A percentile compares a stretch with the other conserved stretches of the same genome.
phyloP scores from a whole-genome alignment of 768 basidiomycete genomes.

The Mycena crocata region DNA sequence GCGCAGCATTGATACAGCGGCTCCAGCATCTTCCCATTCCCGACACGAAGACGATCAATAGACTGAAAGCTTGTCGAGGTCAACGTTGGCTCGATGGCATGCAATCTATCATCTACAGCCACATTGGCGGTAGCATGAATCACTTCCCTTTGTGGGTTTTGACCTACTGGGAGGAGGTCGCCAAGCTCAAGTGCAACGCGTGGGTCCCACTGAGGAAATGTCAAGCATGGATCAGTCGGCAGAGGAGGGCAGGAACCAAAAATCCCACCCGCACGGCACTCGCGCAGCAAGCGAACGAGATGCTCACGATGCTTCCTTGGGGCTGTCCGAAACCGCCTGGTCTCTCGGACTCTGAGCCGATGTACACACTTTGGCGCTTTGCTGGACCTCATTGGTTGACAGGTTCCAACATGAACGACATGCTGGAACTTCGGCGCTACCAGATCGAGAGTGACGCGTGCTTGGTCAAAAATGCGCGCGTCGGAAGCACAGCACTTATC shows the following conservation, averaged over 20 bases:
- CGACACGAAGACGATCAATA: background rate
- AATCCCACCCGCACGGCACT: background rate
- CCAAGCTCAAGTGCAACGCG: background rate
- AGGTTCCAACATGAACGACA: background rate
- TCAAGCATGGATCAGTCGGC: background rate
- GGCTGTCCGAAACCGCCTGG: background rate
- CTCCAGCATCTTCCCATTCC: slow-evolving; percentile 12
- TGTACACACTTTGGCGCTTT: background rate
- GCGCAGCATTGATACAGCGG: background rate
- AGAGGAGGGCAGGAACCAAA: background rate
- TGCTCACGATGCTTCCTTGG: slow-evolving; percentile 5
- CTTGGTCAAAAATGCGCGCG: background rate
- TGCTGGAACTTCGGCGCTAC: slow-evolving; percentile 7
- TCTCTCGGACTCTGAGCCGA: background rate
- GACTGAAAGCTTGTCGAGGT: background rate
- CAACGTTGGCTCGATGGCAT: slow-evolving; percentile 14
- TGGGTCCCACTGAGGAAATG: background rate
- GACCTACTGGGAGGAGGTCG: background rate
- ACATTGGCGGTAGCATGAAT: background rate
- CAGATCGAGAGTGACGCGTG: background rate
- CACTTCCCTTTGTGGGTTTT: slow-evolving; percentile 6
- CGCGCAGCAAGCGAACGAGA: background rate
- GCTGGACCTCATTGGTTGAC: background rate
- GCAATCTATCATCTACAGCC: slow-evolving; percentile 9
- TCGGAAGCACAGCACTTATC: background rate